Evolutionary conservation across 2,329 filamentous ascomycete genomes (phyloP).

Genomic region (Xylaria sp.): DNA sequence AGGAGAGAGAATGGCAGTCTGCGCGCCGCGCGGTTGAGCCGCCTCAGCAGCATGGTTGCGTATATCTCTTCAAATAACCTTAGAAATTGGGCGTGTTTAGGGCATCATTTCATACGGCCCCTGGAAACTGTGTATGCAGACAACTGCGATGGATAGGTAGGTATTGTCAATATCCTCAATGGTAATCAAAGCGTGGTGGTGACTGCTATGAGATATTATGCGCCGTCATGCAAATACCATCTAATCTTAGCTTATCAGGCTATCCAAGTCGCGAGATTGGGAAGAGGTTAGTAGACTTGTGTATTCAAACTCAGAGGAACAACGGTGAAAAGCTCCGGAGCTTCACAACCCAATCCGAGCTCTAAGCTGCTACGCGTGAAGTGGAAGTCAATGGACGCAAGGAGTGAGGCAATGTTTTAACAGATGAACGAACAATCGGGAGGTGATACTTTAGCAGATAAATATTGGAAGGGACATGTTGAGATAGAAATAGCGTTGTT

Average conservation of each 20-base stretch:
- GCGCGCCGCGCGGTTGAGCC: constrained; percentile 49
- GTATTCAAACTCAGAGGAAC: neutral
- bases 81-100: constrained; percentile 25
- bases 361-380: neutral
- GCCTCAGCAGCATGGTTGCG: constrained; percentile 45
- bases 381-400: neutral
- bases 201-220: neutral
- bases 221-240: neutral
- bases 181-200: neutral
- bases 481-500: neutral
- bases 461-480: neutral
- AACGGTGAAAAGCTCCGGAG: neutral
- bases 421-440: constrained; percentile 9
- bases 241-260: neutral
- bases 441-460: constrained; percentile 1
- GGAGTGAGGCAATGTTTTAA: constrained; percentile 9
- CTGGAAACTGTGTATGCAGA: neutral
- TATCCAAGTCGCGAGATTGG: neutral
- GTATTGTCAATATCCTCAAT: neutral
- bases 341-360: neutral
- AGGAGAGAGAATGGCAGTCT: constrained; percentile 48
- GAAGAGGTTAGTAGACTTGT: neutral
- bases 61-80: constrained; percentile 11
- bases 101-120: constrained; percentile 37
- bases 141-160: constrained; percentile 5